Base-by-base conservation (phyloP, 176 grass and related monocot species). In the Poa annua region DNA sequence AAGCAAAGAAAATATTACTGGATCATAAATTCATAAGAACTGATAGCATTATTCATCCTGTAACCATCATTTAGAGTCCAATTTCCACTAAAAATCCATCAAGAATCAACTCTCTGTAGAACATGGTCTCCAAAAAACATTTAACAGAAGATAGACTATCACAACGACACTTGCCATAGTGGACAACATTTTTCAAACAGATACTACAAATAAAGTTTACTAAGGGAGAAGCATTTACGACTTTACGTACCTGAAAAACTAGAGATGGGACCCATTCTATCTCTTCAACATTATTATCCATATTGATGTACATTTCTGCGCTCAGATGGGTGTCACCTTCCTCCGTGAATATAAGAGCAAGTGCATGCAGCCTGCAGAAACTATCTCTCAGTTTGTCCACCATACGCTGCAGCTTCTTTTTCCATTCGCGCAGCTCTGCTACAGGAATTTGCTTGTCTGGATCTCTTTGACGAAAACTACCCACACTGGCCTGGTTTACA, bases 261-360 rank as follows among this genome's bases (percentile, higher is more conserved):
- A 19, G 80, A 53, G 93, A 98, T 11, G 93, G 93, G 44, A 51
- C 86, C 92, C 93, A 98, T 21, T 95, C 96, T 53, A 29, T 91
- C 47, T 98, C 96, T 80, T 83, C 84, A 51, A 76, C 66, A 56
- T 26, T 86, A 78, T 59, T 80, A 88, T 98, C 92, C 89, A 93
- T 91, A 78, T 65, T 85, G 48, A 95, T 92, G 78, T 98, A 95
- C 92, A 95, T 98, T 75, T 98, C 90, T 84, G 93, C 81, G 38
- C 87, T 87, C 69, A 98, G 83, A 88, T 90, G 14, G 29, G 83
- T 87, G 25, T 88, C 92, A 26, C 89, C 90, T 71, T 98, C 96
- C 81, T 98, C 93, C 2, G 93, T 93, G 74, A 98, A 98, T 89
- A 98, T 95, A 87, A 98, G 96, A 81, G 93, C 93, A 80, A 95